Evolutionary conservation across 805 yeast species (phyloP).

Genomic region (Kregervanrija pseudodelftensis): DNA sequence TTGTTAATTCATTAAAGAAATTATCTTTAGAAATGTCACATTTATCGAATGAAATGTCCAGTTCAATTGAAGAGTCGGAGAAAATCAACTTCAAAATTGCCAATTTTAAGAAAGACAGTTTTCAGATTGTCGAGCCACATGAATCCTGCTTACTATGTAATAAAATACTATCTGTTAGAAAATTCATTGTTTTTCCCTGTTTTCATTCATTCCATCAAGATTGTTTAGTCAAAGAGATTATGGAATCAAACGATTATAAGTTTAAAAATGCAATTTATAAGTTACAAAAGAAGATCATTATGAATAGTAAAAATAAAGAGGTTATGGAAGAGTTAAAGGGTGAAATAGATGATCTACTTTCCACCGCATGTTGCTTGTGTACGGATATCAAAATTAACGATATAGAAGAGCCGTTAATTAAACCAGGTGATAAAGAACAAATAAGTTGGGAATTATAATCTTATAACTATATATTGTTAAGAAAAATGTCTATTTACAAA

Average conservation of each 20-base stretch:
- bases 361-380: conserved; percentile 68
- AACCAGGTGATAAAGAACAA: conserved; percentile 30
- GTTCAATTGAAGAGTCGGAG: conserved; percentile 53
- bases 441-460: conserved; percentile 44
- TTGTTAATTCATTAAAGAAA: conserved; percentile 69
- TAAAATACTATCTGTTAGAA: conserved; percentile 62
- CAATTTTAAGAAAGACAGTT: conserved; percentile 40
- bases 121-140: conserved; percentile 71
- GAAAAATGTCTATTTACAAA: neutral
- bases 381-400: conserved; percentile 64
- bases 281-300: conserved; percentile 38
- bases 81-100: conserved; percentile 56
- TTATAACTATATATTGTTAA: neutral
- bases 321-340: conserved; percentile 24
- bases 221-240: conserved; percentile 61
- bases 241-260: conserved; percentile 59
- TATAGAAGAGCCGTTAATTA: conserved; percentile 58
- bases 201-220: conserved; percentile 85
- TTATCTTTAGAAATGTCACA: conserved; percentile 61
- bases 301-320: conserved; percentile 28
- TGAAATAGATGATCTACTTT: conserved; percentile 54
- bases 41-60: conserved; percentile 68
- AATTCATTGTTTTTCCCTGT: conserved; percentile 81
- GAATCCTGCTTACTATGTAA: conserved; percentile 72
- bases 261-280: conserved; percentile 56